Percentiles rank a stretch among this genome's conserved stretches.
phyloP scores from a whole-genome alignment of 352 stramenopile species.

The Globisporangium megalacanthum region DNA sequence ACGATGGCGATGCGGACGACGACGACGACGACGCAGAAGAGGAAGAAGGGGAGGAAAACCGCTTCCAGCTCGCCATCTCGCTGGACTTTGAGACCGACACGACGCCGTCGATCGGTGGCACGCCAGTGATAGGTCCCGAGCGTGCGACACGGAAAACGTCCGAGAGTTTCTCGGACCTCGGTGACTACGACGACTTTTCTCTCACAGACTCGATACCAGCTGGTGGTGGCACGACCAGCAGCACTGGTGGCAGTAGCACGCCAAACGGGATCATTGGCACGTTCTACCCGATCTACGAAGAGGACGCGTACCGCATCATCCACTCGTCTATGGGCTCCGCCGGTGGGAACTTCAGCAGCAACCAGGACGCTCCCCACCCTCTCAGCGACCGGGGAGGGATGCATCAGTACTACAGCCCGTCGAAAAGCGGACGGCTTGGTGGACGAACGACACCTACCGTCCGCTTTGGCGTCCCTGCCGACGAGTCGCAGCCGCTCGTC shows the following conservation, averaged over 20 bases:
- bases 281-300: constrained; percentile 79
- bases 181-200: constrained; percentile 81
- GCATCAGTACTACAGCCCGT: constrained; percentile 22
- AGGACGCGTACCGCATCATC: constrained; percentile 60
- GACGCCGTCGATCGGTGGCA: constrained; percentile 19
- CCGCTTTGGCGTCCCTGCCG: constrained; percentile 38
- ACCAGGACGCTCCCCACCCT: constrained; percentile 14
- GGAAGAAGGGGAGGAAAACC: constrained; percentile 27
- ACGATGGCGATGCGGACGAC: constrained; percentile 17
- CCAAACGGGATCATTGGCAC: constrained; percentile 35
- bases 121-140: constrained; percentile 20
- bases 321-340: constrained; percentile 39
- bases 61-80: constrained; percentile 48
- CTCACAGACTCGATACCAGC: constrained; percentile 54
- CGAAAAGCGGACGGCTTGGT: constrained; percentile 29
- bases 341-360: constrained; percentile 26
- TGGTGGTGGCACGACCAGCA: constrained; percentile 19
- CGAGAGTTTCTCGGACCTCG: constrained; percentile 84
- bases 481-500: constrained; percentile 61
- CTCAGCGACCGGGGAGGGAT: constrained; percentile 9
- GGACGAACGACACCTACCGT: constrained; percentile 59
- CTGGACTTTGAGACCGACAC: constrained; percentile 66
- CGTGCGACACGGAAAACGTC: constrained; percentile 73
- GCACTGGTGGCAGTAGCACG: constrained; percentile 22
- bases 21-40: constrained; percentile 17